phyloP scores from a whole-genome alignment of 2,329 filamentous ascomycete species.

The Tolypocladium pustulatum region DNA sequence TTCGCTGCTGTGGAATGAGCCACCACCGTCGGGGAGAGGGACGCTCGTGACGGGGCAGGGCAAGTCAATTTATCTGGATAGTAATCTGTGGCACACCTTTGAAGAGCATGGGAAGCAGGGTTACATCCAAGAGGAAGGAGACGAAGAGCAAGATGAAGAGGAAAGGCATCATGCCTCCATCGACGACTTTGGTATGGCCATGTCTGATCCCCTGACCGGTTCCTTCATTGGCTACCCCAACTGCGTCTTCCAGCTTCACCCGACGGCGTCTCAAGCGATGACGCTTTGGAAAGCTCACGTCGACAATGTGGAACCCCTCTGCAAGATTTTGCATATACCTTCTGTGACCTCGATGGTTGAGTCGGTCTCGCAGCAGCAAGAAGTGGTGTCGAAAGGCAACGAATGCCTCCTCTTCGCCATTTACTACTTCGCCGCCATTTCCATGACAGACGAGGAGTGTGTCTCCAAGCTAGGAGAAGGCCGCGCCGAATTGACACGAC shows the following conservation, averaged over 20 bases:
- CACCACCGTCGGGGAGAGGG: background rate
- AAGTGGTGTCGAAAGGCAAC: background rate
- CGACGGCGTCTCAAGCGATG: background rate
- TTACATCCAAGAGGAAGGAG: background rate
- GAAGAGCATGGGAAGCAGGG: background rate
- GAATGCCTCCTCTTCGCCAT: background rate
- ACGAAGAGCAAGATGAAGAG: background rate
- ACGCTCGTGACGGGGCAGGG: background rate
- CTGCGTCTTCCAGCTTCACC: background rate
- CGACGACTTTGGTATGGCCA: background rate
- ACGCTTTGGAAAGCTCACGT: background rate
- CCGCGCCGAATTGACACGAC: background rate
- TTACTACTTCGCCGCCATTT: background rate
- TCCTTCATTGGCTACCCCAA: background rate
- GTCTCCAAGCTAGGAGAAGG: background rate
- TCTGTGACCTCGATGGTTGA: background rate
- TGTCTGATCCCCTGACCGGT: background rate
- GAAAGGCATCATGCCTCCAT: background rate
- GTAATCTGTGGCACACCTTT: background rate
- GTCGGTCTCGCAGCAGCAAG: background rate
- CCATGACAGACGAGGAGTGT: background rate
- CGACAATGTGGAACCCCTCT: background rate
- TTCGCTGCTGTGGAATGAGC: background rate
- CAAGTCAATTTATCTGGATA: background rate
- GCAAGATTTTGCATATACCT: background rate